phyloP scores from a whole-genome alignment of 371 early-diverging fungal genomes.

The Smittium mucronatum region DNA sequence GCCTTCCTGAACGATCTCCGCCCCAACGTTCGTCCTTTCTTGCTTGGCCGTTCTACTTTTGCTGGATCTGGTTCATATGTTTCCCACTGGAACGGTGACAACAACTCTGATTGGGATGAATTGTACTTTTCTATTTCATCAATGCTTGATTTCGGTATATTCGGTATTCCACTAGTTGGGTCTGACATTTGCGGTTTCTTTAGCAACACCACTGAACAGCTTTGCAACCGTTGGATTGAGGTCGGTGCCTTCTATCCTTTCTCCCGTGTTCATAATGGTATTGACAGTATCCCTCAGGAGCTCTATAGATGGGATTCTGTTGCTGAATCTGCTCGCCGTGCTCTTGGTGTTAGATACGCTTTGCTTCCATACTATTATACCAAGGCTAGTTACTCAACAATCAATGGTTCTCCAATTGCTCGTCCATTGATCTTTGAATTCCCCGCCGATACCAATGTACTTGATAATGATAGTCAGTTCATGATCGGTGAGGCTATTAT shows the following conservation, averaged over 20 bases:
- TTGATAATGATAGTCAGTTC: conserved; percentile 40
- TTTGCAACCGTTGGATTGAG: conserved; percentile 54
- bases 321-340: conserved; percentile 36
- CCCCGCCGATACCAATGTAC: conserved; percentile 30
- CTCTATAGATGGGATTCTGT: conserved; percentile 77
- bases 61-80: conserved; percentile 46
- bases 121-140: conserved; percentile 42
- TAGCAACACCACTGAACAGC: conserved; percentile 38
- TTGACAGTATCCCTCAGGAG: conserved; percentile 71
- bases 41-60: conserved; percentile 58
- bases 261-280: conserved; percentile 46
- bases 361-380: conserved; percentile 55
- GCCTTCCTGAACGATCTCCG: conserved; percentile 42
- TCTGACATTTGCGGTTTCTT: conserved; percentile 63
- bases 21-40: conserved; percentile 46
- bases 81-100: conserved; percentile 58
- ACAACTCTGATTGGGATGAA: conserved; percentile 38
- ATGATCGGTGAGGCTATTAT: conserved; percentile 43
- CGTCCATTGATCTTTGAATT: conserved; percentile 44
- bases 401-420: conserved; percentile 37
- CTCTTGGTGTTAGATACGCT: conserved; percentile 43
- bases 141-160: conserved; percentile 45
- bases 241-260: conserved; percentile 67
- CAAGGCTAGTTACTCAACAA: conserved; percentile 40
- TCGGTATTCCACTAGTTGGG: conserved; percentile 50